Percentiles rank a stretch among this genome's conserved stretches.
Evolutionary conservation across 495 filamentous ascomycete species (phyloP).

Genomic region (Neurospora terricola): DNA sequence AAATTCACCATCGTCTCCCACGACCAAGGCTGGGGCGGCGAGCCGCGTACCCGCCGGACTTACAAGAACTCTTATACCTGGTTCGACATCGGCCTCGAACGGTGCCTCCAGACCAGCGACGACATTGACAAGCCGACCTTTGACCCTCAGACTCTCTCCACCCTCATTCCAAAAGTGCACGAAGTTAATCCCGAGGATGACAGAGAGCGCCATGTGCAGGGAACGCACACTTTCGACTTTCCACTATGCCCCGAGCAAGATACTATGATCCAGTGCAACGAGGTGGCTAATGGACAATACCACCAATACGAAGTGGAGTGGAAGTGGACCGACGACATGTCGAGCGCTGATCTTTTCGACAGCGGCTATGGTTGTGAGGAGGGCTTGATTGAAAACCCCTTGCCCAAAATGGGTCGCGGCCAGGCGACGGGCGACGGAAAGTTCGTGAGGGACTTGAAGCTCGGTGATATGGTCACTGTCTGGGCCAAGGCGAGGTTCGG

Average conservation of each 20-base stretch:
- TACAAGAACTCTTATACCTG: constrained; percentile 55
- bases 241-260: constrained; percentile 29
- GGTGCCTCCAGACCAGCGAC: constrained; percentile 14
- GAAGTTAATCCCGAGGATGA: constrained; percentile 11
- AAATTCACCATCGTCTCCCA: constrained; percentile 53
- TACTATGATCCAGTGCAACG: constrained; percentile 46
- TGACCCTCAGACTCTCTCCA: neutral
- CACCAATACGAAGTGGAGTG: constrained; percentile 44
- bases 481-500: constrained; percentile 56
- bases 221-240: constrained; percentile 21
- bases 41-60: constrained; percentile 26
- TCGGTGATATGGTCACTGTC: constrained; percentile 57
- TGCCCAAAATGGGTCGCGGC: constrained; percentile 39
- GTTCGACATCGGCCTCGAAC: constrained; percentile 56
- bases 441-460: constrained; percentile 44
- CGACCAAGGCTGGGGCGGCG: constrained; percentile 57
- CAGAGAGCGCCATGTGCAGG: neutral
- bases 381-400: constrained; percentile 26
- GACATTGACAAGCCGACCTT: neutral
- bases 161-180: constrained; percentile 1
- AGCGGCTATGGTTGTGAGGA: neutral
- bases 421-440: constrained; percentile 43
- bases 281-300: constrained; percentile 19
- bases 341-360: constrained; percentile 9
- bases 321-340: constrained; percentile 41